A percentile compares a stretch with the other conserved stretches of the same genome.
These are phyloP conservation scores for Suhomyces taliae DNA, from an alignment of 1,139 yeast species.

Conservation along the genomic window DNA sequence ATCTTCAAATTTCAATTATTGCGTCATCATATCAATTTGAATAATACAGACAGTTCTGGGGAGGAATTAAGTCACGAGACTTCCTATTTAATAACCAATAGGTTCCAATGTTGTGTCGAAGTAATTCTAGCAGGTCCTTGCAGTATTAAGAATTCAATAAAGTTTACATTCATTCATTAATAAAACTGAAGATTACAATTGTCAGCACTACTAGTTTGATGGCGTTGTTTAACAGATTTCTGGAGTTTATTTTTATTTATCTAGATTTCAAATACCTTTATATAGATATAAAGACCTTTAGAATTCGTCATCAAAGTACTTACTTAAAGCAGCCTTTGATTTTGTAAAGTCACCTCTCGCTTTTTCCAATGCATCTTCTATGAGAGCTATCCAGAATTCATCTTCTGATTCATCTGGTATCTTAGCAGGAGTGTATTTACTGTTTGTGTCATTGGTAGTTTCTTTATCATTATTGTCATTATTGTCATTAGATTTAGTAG, in stretches of 20 bases:
- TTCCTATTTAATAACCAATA: no score
- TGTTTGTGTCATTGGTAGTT: constrained; percentile 2
- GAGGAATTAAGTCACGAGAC: no score
- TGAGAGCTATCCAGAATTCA: constrained; percentile 51
- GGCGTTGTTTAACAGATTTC: not conserved
- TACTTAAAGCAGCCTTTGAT: constrained; percentile 57
- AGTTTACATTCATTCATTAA: no score
- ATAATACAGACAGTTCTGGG: no score
- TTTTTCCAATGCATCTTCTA: constrained; percentile 54
- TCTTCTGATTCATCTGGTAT: constrained; percentile 24
- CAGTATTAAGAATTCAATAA: no score
- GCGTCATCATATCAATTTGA: no score
- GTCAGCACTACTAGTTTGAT: not conserved
- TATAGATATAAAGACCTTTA: constrained; percentile 16
- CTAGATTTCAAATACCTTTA: constrained; percentile 1
- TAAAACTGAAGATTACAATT: not conserved
- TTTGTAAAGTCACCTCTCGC: constrained; percentile 59
- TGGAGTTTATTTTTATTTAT: constrained; percentile 1
- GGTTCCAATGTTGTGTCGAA: no score
- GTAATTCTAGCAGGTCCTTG: no score
- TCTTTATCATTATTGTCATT: constrained; percentile 9
- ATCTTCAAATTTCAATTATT: no score
- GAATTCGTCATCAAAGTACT: constrained; percentile 55
- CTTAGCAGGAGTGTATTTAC: not conserved
- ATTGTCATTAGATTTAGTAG: constrained; percentile 2